Conservation (phyloP, 306 rosid species). For the Ormosia emarginata region DNA sequence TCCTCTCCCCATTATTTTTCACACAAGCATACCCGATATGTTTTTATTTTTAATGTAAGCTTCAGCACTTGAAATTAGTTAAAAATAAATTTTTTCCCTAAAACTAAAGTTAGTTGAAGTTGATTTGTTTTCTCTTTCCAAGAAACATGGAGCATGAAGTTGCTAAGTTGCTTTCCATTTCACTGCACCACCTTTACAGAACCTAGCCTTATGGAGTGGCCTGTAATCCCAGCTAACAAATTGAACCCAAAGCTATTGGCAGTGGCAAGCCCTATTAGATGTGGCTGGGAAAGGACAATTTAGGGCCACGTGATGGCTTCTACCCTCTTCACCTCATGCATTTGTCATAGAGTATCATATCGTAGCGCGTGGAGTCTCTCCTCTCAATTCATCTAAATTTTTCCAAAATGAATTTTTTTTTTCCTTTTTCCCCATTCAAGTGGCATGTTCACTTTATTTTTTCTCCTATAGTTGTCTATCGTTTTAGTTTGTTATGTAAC, state of each 20-base stretch:
- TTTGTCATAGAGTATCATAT: neutral
- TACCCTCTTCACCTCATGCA: slow-evolving; percentile 6
- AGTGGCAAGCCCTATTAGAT: slow-evolving; percentile 12
- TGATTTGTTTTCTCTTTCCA: neutral
- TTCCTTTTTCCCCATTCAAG: neutral
- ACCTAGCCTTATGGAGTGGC: slow-evolving; percentile 15
- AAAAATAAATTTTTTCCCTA: neutral
- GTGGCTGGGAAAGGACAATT: slow-evolving; percentile 35
- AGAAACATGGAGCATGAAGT: slow-evolving; percentile 9
- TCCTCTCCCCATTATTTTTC: neutral
- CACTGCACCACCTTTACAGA: neutral
- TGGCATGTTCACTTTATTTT: neutral
- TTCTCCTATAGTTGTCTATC: neutral
- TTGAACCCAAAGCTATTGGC: slow-evolving; percentile 36
- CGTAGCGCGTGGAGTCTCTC: neutral
- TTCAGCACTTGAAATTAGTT: neutral
- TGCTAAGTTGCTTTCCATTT: neutral
- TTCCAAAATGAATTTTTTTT: neutral
- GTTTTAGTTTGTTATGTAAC: neutral
- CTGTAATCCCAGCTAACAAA: slow-evolving; percentile 27
- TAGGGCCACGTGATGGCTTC: slow-evolving; percentile 46
- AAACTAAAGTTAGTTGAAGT: neutral
- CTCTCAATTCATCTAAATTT: neutral
- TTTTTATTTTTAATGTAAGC: neutral
- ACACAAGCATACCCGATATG: neutral